A percentile compares a stretch with the other conserved stretches of the same genome.
phyloP scores from a whole-genome alignment of 2,329 filamentous ascomycete genomes.

The Penicillium griseofulvum region DNA sequence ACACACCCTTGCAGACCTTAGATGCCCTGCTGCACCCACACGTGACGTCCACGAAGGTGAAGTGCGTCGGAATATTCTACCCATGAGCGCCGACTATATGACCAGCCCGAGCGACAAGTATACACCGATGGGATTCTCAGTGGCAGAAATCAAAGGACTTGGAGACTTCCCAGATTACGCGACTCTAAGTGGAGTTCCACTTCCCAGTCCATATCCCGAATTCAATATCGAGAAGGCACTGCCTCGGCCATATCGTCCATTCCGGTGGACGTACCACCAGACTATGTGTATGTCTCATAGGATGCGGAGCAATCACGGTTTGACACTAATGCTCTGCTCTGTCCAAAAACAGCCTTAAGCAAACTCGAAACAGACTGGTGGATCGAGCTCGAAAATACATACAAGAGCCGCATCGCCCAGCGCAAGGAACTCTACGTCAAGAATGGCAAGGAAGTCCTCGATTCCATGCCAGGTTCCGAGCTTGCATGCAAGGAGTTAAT shows the following conservation, averaged over 20 bases:
- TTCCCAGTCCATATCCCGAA: constrained; percentile 60
- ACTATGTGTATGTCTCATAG: constrained; percentile 71
- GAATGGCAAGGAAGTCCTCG: constrained; percentile 64
- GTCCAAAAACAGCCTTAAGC: constrained; percentile 58
- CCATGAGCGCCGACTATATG: constrained; percentile 43
- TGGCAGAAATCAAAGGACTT: constrained; percentile 65
- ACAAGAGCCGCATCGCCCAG: constrained; percentile 64
- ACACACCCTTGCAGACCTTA: constrained; percentile 42
- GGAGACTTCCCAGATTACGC: constrained; percentile 81
- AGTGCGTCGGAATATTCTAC: constrained; percentile 36
- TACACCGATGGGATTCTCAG: constrained; percentile 67
- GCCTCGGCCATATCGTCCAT: constrained; percentile 74
- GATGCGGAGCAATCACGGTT: not conserved
- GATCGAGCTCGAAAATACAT: constrained; percentile 80
- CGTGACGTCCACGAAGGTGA: constrained; percentile 32
- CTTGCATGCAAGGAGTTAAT: constrained; percentile 80
- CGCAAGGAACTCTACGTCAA: constrained; percentile 63
- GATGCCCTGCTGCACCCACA: constrained; percentile 14
- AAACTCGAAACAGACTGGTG: constrained; percentile 82
- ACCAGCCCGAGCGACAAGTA: constrained; percentile 44
- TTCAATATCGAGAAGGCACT: constrained; percentile 69
- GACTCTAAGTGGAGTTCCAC: constrained; percentile 68
- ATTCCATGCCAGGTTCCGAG: constrained; percentile 70
- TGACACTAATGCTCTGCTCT: not conserved
- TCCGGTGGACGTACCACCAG: constrained; percentile 82